A percentile compares a stretch with the other conserved stretches of the same genome.
Conservation (phyloP, 1,139 yeast genomes). For the Barnettozyma hawaiiensis region DNA sequence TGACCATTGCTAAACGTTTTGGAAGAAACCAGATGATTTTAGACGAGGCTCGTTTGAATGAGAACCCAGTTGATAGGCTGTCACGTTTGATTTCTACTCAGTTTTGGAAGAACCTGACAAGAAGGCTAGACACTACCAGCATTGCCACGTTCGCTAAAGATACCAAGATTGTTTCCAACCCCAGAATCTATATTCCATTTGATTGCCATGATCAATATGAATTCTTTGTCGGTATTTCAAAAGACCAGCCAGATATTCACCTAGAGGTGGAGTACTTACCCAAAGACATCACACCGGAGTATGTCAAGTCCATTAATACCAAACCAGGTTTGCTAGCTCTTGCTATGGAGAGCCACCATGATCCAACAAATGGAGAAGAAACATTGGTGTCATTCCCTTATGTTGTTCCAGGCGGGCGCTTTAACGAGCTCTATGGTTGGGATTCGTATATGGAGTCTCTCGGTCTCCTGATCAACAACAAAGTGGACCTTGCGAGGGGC, state of each 20-base stretch:
- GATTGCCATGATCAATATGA: constrained; percentile 68
- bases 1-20: constrained; percentile 77
- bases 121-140: constrained; percentile 59
- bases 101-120: constrained; percentile 78
- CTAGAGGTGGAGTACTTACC: constrained; percentile 74
- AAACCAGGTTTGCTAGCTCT: constrained; percentile 85
- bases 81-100: constrained; percentile 67
- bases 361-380: constrained; percentile 43
- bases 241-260: constrained; percentile 48
- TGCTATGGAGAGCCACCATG: constrained; percentile 51
- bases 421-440: constrained; percentile 97
- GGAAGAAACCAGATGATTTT: constrained; percentile 74
- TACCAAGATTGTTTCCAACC: constrained; percentile 69
- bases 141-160: constrained; percentile 70
- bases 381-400: constrained; percentile 71
- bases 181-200: constrained; percentile 75
- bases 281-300: constrained; percentile 55
- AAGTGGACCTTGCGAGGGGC: constrained; percentile 69
- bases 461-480: constrained; percentile 69
- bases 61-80: constrained; percentile 80
- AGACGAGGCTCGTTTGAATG: constrained; percentile 80
- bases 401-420: constrained; percentile 96
- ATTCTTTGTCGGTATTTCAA: constrained; percentile 54
- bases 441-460: constrained; percentile 91
- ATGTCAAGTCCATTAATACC: constrained; percentile 68